These are phyloP conservation scores for Mallotus repandus DNA, from an alignment of 441 rosid species.

Conservation along the genomic window DNA sequence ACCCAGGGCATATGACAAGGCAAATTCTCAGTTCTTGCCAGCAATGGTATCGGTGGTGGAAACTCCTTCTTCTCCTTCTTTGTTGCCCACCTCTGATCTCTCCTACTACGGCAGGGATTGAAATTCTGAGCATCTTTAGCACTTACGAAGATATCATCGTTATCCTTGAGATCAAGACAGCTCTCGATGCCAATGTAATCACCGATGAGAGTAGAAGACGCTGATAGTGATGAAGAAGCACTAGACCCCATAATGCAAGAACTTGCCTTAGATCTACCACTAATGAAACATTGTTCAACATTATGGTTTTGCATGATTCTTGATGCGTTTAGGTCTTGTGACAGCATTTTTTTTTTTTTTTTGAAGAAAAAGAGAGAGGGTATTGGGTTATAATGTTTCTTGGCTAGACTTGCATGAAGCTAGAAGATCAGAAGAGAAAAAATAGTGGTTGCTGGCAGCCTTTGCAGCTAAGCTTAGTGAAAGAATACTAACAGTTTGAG, in stretches of 20 bases:
- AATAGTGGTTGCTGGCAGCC: background rate
- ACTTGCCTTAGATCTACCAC: background rate
- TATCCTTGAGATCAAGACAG: constrained; percentile 44
- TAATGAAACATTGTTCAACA: constrained; percentile 7
- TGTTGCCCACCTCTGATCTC: constrained; percentile 11
- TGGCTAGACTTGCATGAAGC: constrained; percentile 11
- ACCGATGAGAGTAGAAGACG: constrained; percentile 38
- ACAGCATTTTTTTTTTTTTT: background rate
- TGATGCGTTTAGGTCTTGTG: background rate
- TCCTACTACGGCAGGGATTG: background rate
- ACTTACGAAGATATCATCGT: constrained; percentile 18
- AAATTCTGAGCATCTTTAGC: background rate
- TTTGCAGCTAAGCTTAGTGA: background rate
- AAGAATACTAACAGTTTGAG: constrained; percentile 2
- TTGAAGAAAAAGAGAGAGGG: background rate
- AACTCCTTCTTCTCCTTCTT: constrained; percentile 29
- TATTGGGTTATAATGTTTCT: background rate
- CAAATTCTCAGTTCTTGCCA: constrained; percentile 49
- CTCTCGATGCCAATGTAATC: constrained; percentile 71
- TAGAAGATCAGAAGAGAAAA: background rate
- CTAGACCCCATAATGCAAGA: background rate
- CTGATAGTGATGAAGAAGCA: constrained; percentile 6
- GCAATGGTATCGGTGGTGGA: constrained; percentile 59
- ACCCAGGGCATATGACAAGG: constrained; percentile 54
- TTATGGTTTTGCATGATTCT: background rate